Evolutionary conservation across 2,329 filamentous ascomycete genomes (phyloP).

Genomic region (Lecanicillium sp.): DNA sequence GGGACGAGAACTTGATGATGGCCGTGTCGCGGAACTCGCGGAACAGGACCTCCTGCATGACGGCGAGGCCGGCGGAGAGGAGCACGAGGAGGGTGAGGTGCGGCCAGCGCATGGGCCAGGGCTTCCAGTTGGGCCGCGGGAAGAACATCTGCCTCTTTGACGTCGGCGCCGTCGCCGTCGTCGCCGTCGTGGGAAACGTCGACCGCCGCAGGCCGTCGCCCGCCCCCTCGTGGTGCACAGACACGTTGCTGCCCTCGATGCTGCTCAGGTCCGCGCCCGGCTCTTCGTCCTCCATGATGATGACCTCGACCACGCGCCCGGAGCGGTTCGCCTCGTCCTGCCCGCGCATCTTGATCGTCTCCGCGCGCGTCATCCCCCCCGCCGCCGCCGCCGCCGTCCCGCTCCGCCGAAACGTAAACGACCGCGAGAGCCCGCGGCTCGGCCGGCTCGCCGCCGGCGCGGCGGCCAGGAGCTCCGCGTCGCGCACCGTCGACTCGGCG

Average conservation of each 20-base stretch:
- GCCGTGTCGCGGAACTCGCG: slow-evolving; percentile 40
- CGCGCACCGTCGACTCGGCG: slow-evolving; percentile 41
- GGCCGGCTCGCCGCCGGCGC: slow-evolving; percentile 24
- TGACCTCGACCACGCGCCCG: slow-evolving; percentile 55
- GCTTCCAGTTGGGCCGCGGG: slow-evolving; percentile 61
- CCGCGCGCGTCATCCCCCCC: slow-evolving; percentile 24
- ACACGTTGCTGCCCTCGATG: slow-evolving; percentile 38
- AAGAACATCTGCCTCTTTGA: slow-evolving; percentile 44
- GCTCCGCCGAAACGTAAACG: slow-evolving; percentile 35
- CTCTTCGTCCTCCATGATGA: slow-evolving; percentile 43
- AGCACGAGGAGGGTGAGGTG: slow-evolving; percentile 50
- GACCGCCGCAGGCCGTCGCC: slow-evolving; percentile 30
- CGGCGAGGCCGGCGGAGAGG: slow-evolving; percentile 47
- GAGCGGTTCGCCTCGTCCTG: slow-evolving; percentile 54
- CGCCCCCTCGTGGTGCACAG: slow-evolving; percentile 14
- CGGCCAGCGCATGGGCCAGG: slow-evolving; percentile 57
- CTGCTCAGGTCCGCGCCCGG: slow-evolving; percentile 46
- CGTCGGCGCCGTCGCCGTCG: slow-evolving; percentile 25
- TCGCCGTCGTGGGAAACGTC: slow-evolving; percentile 31
- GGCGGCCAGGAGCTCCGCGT: slow-evolving; percentile 43
- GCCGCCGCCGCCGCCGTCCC: too few species aligned
- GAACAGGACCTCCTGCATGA: slow-evolving; percentile 49
- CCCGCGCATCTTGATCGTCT: slow-evolving; percentile 43
- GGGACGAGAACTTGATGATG: slow-evolving; percentile 43
- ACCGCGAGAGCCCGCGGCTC: slow-evolving; percentile 32